These are phyloP conservation scores for Curvularia eragrostidis DNA, from an alignment of 2,329 filamentous ascomycete genomes.

Conservation along the genomic window DNA sequence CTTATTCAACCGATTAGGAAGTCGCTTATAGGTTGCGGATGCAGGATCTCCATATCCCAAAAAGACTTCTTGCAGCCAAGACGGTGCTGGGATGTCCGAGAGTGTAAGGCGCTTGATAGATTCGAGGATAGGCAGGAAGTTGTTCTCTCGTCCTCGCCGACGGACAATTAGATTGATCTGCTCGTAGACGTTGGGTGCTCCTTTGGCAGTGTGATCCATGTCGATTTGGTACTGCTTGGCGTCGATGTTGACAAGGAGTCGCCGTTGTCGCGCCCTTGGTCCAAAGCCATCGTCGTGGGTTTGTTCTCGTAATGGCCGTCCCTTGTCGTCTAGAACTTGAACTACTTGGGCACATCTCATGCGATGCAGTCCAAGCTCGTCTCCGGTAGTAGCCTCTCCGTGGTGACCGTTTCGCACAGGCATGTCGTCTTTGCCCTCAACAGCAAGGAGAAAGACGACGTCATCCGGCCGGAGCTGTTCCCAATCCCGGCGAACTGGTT, in stretches of 20 bases:
- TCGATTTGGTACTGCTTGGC: constrained; percentile 78
- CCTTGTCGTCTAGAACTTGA: constrained; percentile 85
- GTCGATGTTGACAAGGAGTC: constrained; percentile 83
- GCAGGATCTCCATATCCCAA: constrained; percentile 95
- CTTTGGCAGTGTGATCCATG: constrained; percentile 67
- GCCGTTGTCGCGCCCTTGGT: constrained; percentile 65
- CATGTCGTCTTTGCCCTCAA: constrained; percentile 67
- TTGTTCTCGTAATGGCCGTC: constrained; percentile 71
- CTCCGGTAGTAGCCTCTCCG: constrained; percentile 56
- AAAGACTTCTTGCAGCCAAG: constrained; percentile 96
- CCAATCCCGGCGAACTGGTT: constrained; percentile 83
- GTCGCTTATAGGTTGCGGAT: constrained; percentile 81
- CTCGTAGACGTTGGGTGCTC: constrained; percentile 81
- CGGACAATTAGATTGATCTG: constrained; percentile 85
- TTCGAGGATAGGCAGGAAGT: constrained; percentile 92
- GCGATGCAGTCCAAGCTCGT: constrained; percentile 71
- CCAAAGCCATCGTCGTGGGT: constrained; percentile 69
- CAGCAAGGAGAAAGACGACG: constrained; percentile 82
- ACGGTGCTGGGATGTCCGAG: constrained; percentile 82
- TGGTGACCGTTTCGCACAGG: constrained; percentile 63
- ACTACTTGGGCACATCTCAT: constrained; percentile 86
- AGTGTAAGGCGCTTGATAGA: constrained; percentile 87
- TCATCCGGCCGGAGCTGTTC: constrained; percentile 86
- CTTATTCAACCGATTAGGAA: constrained; percentile 77
- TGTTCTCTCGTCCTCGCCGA: constrained; percentile 87